Base-by-base conservation (phyloP, 352 stramenopile genomes). In the Phytophthora kernoviae region DNA sequence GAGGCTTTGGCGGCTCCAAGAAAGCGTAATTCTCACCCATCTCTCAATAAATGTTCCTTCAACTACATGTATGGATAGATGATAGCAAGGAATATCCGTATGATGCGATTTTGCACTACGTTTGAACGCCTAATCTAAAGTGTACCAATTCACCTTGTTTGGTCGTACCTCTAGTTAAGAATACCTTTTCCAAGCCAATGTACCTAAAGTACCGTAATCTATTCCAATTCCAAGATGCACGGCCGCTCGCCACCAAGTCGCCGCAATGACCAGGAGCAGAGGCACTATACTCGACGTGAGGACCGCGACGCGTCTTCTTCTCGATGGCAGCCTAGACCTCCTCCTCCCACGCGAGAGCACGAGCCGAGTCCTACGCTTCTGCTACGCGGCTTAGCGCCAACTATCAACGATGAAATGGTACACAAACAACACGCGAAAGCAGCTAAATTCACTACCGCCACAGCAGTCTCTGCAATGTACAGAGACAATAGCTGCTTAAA, bases 1-100 rank as follows among this genome's bases (percentile, higher is more conserved):
- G 75, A 1, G 87, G 88, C 36, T 97, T 97, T 54, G 79, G 84
- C 21, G 77, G 84, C 30, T 91, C 84, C 8, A 96, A 93, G 37
- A 89, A 90, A 56, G 58, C 51, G 20, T 75, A 75, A 62, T 44
- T 44, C 15, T 43, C 27, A 45, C 10, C 52, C n/a, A n/a, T n/a
- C n/a, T n/a, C n/a, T n/a, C n/a, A n/a, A n/a, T n/a, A n/a, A n/a
- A n/a, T n/a, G n/a, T n/a, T n/a, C n/a, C n/a, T n/a, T n/a, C n/a
- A n/a, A n/a, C n/a, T n/a, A n/a, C n/a, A n/a, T n/a, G n/a, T n/a
- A n/a, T n/a, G n/a, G n/a, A n/a, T n/a, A n/a, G n/a, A n/a, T n/a
- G n/a, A n/a, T n/a, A n/a, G n/a, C n/a, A n/a, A n/a, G n/a, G n/a
- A n/a, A n/a, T n/a, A n/a, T n/a, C n/a, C n/a, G n/a, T n/a, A n/a